A percentile compares a stretch with the other conserved stretches of the same genome.
Conservation (phyloP, 805 yeast species). For the Blastobotrys mokoenaii region DNA sequence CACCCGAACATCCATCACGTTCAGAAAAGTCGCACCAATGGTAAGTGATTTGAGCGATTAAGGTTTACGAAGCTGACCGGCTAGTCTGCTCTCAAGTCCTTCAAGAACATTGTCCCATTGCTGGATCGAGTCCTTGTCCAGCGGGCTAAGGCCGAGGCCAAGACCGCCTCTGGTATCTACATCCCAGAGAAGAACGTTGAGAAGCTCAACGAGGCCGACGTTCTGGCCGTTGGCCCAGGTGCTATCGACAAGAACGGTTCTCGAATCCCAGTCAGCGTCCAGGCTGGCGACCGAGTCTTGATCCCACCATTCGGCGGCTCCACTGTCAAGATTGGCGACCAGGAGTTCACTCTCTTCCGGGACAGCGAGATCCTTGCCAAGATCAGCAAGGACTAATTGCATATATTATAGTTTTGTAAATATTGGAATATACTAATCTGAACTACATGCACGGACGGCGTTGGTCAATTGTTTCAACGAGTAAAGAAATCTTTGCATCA, state of each 20-base stretch:
- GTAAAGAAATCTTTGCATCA: no score
- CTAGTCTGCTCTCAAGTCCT: slow-evolving; percentile 62
- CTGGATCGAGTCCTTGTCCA: slow-evolving; percentile 95
- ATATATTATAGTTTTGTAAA: not conserved
- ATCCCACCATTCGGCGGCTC: slow-evolving; percentile 94
- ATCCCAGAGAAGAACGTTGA: slow-evolving; percentile 95
- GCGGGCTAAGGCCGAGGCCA: slow-evolving; percentile 81
- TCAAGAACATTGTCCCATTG: slow-evolving; percentile 82
- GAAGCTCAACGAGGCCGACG: slow-evolving; percentile 87
- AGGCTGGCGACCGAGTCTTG: slow-evolving; percentile 87
- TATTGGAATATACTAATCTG: not conserved
- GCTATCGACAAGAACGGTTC: slow-evolving; percentile 67
- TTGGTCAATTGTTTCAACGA: no score
- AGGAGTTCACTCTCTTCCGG: slow-evolving; percentile 65
- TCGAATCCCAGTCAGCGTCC: slow-evolving; percentile 62
- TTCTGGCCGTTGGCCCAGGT: slow-evolving; percentile 95
- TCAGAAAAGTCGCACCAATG: no score
- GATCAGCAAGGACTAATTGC: slow-evolving; percentile 48
- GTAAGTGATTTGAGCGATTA: no score
- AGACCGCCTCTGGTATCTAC: slow-evolving; percentile 88
- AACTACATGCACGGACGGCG: no score
- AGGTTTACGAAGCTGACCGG: no score
- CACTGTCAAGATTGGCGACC: slow-evolving; percentile 78
- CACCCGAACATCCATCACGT: no score
- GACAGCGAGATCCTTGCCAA: slow-evolving; percentile 94